phyloP scores from a whole-genome alignment of 176 grass and related monocot genomes.

The Oryza rufipogon region DNA sequence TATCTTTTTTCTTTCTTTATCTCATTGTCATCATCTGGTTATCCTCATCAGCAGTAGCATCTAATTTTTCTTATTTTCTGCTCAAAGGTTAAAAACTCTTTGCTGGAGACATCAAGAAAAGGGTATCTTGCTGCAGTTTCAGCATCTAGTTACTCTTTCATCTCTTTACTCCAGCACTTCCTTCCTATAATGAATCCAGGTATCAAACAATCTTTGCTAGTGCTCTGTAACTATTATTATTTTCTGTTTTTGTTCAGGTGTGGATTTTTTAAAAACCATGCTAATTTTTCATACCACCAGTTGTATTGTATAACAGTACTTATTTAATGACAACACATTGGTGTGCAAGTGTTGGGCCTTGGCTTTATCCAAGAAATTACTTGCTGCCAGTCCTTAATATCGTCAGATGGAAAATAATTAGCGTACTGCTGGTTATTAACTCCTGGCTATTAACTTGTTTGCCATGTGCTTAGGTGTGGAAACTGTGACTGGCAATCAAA shows the following conservation, averaged over 20 bases:
- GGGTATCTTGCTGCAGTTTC: constrained; percentile 95
- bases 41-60: background rate
- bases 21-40: background rate
- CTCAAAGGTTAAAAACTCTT: constrained; percentile 78
- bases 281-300: background rate
- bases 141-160: constrained; percentile 93
- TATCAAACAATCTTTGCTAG: constrained; percentile 36
- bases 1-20: background rate
- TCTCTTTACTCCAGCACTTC: constrained; percentile 90
- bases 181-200: constrained; percentile 97
- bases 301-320: background rate
- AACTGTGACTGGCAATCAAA: background rate
- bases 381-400: background rate
- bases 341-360: background rate
- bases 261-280: background rate
- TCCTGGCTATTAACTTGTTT: background rate
- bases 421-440: background rate
- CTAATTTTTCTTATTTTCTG: background rate
- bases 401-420: background rate
- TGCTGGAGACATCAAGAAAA: constrained; percentile 93
- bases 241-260: background rate
- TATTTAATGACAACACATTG: background rate
- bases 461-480: background rate
- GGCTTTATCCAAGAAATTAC: background rate
- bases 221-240: constrained; percentile 1